Evolutionary conservation across 768 basidiomycete species (phyloP).

Genomic region (Asterophora lycoperdoides): DNA sequence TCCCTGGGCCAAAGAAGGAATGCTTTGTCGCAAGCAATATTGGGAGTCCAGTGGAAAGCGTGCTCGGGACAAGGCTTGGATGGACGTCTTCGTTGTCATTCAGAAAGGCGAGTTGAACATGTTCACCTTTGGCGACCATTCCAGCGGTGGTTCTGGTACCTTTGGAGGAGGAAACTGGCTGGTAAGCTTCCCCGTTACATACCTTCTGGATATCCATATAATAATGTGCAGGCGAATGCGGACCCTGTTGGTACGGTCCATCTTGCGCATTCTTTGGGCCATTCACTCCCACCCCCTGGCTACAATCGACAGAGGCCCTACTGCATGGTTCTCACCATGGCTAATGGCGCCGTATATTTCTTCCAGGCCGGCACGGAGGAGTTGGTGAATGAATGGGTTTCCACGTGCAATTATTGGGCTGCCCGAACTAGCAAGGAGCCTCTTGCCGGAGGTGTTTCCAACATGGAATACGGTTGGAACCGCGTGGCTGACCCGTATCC

Average conservation of each 20-base stretch:
- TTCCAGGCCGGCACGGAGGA: constrained; percentile 99
- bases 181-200: constrained; percentile 48
- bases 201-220: neutral
- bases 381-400: constrained; percentile 98
- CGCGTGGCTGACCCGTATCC: constrained; percentile 54
- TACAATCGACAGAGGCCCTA: constrained; percentile 88
- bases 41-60: constrained; percentile 84
- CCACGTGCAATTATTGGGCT: constrained; percentile 99
- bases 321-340: constrained; percentile 90
- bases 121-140: constrained; percentile 88
- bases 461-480: constrained; percentile 99
- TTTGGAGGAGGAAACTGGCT: constrained; percentile 99
- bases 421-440: constrained; percentile 95
- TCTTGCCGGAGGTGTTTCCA: constrained; percentile 91
- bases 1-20: constrained; percentile 99
- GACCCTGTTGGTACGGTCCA: constrained; percentile 75
- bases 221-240: constrained; percentile 69
- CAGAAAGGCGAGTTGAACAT: constrained; percentile 92
- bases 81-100: constrained; percentile 94
- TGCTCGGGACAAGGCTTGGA: constrained; percentile 86
- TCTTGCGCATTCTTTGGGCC: constrained; percentile 84
- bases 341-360: constrained; percentile 91
- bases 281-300: constrained; percentile 85
- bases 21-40: constrained; percentile 92
- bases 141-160: constrained; percentile 53